Evolutionary conservation across 257 asterid genomes (phyloP), one percentile per base, ranked within the genome.

Genomic region (Ilex aquifolium): DNA sequence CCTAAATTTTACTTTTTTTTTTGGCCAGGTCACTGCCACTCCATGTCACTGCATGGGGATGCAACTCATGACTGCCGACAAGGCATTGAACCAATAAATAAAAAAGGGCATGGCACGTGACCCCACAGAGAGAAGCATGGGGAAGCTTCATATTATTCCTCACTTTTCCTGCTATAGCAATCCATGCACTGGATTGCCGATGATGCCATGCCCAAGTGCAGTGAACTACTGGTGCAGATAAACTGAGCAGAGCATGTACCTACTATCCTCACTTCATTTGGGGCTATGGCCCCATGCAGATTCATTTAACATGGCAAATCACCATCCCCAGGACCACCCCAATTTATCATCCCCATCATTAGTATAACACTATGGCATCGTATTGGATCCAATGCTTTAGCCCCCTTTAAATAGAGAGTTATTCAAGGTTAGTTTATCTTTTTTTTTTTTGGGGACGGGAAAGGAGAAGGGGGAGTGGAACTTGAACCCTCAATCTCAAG

Each of bases 191-290:
- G 29, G 32, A 68, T 36, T 69, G 72, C 64, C 70, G 69, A 58
- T 67, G 54, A 60, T 40, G 61, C 62, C 66, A 60, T 40, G 61
- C 62, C 66, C 65, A 66, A 57, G 68, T 75, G 36, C 80, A 70
- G 13, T 66, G 79, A 61, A 75, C 69, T 29, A 56, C 62, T 40
- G 49, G 31, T 40, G 29, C 50, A 3, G 54, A 57, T 62, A 46
- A 44, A 36, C 16, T 63, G 65, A 14, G 16, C 16, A 27, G 21
- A 44, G 10, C 61, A 57, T 29, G 39, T 57, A 57, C n/a, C 30
- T 58, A 27, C 62, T 13, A 2, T 15, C 31, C 48, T 44, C 31
- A 31, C 62, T 31, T 9, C 15, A 58, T 58, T 29, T 0, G 62
- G 17, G 49, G 4, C 46, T 15, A 51, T 51, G n/a, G n/a, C n/a